Conservation (phyloP, 768 basidiomycete genomes). For the Baorangia bicolor region DNA sequence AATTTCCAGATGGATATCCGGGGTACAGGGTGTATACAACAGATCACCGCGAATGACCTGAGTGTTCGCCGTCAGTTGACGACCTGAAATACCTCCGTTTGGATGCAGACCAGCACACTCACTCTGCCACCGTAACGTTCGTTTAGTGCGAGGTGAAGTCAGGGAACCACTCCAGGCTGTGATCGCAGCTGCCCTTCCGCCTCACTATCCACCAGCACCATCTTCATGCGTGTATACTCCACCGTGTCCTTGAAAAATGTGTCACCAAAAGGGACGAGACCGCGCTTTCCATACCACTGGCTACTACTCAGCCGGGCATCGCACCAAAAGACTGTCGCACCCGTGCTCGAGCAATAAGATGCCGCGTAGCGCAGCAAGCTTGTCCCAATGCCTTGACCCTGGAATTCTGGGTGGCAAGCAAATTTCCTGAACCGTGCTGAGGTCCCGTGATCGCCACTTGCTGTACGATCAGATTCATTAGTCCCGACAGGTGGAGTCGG, state of each 20-base stretch:
- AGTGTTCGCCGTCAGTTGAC: slow-evolving; percentile 6
- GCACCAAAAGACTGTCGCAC: slow-evolving; percentile 52
- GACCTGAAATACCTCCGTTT: background rate
- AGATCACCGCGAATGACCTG: slow-evolving; percentile 9
- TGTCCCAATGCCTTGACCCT: slow-evolving; percentile 54
- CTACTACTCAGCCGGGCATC: slow-evolving; percentile 48
- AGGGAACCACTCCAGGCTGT: background rate
- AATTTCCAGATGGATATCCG: slow-evolving; percentile 3
- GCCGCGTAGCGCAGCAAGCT: slow-evolving; percentile 42
- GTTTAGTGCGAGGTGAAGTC: background rate
- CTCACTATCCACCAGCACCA: slow-evolving; percentile 21
- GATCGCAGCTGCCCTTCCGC: background rate
- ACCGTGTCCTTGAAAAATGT: slow-evolving; percentile 53
- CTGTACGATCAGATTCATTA: slow-evolving; percentile 2
- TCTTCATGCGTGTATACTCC: slow-evolving; percentile 57
- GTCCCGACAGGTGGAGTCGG: slow-evolving; percentile 26
- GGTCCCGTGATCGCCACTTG: slow-evolving; percentile 2
- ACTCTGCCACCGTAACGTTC: background rate
- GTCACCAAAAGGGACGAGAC: slow-evolving; percentile 48
- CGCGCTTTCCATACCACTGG: slow-evolving; percentile 54
- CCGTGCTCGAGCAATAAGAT: slow-evolving; percentile 40
- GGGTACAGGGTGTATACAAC: slow-evolving; percentile 19
- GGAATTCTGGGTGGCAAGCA: slow-evolving; percentile 51
- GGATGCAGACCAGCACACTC: background rate
- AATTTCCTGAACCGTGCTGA: slow-evolving; percentile 59